Conservation (phyloP, 352 stramenopile species). For the Blastocystis sp. region DNA sequence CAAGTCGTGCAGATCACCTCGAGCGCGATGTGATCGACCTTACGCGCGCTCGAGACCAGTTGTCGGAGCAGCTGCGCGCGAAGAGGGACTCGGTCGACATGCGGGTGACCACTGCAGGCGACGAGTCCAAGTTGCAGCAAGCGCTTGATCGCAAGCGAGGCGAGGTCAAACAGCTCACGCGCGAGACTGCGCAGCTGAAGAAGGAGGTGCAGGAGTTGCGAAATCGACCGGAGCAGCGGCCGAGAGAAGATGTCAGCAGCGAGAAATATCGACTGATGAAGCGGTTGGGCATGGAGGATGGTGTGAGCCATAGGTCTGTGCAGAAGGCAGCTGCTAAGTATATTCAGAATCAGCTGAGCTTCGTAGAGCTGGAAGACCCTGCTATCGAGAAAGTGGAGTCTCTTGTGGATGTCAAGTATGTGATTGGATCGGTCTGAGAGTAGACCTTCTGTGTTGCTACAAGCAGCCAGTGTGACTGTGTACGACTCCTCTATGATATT, state of each 20-base stretch:
- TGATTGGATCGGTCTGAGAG: neutral
- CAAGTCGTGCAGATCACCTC: neutral
- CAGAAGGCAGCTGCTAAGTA: neutral
- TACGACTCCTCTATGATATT: neutral
- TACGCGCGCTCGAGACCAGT: neutral
- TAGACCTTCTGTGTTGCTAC: neutral
- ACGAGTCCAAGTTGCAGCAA: neutral
- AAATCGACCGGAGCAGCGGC: neutral
- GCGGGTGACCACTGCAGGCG: neutral
- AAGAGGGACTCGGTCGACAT: conserved; percentile 10
- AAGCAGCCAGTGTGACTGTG: neutral
- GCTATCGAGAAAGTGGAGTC: neutral
- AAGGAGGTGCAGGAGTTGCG: neutral
- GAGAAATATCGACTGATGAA: neutral
- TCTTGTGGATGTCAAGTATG: neutral
- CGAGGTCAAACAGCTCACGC: neutral
- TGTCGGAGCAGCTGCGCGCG: neutral
- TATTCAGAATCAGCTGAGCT: neutral
- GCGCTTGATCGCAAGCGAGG: neutral
- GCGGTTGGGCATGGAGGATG: neutral
- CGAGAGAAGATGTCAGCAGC: neutral
- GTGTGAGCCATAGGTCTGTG: neutral
- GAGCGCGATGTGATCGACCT: conserved; percentile 1
- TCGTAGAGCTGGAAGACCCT: neutral
- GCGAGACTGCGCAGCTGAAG: neutral